phyloP scores from a whole-genome alignment of 106 monocot genomes.

The Apostasia ramifera region DNA sequence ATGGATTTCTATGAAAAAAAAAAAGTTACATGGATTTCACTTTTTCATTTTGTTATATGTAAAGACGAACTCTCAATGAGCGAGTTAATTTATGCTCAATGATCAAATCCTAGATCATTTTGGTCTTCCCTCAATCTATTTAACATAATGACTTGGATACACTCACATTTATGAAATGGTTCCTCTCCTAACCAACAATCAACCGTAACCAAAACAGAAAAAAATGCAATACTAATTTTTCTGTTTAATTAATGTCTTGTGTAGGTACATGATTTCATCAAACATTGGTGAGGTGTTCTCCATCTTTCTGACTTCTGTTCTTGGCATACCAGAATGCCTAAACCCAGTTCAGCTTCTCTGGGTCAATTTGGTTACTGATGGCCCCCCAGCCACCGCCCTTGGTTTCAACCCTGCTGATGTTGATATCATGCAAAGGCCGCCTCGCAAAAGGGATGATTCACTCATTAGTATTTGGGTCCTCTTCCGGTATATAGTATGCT shows the following conservation, averaged over 20 bases:
- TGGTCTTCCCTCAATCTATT: too few relatives aligned
- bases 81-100: too few relatives aligned
- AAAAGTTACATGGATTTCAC: too few relatives aligned
- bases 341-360: slow-evolving; percentile 86
- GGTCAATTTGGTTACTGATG: slow-evolving; percentile 90
- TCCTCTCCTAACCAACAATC: too few relatives aligned
- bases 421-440: slow-evolving; percentile 76
- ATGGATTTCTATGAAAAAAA: too few relatives aligned
- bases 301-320: slow-evolving; percentile 68
- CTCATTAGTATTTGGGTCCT: slow-evolving; percentile 79
- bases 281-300: slow-evolving; percentile 83
- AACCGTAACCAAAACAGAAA: too few relatives aligned
- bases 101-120: too few relatives aligned
- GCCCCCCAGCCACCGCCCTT: slow-evolving; percentile 78
- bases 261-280: slow-evolving; percentile 93
- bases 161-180: too few relatives aligned
- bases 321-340: slow-evolving; percentile 83
- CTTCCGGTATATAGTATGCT: slow-evolving; percentile 71
- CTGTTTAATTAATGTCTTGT: slow-evolving; percentile 1
- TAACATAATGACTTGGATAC: too few relatives aligned
- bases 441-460: slow-evolving; percentile 56
- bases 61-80: too few relatives aligned
- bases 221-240: background rate
- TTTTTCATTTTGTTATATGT: too few relatives aligned
- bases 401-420: slow-evolving; percentile 75